Conservation (phyloP, 1,139 yeast genomes). For the Suhomyces panamericanus region DNA sequence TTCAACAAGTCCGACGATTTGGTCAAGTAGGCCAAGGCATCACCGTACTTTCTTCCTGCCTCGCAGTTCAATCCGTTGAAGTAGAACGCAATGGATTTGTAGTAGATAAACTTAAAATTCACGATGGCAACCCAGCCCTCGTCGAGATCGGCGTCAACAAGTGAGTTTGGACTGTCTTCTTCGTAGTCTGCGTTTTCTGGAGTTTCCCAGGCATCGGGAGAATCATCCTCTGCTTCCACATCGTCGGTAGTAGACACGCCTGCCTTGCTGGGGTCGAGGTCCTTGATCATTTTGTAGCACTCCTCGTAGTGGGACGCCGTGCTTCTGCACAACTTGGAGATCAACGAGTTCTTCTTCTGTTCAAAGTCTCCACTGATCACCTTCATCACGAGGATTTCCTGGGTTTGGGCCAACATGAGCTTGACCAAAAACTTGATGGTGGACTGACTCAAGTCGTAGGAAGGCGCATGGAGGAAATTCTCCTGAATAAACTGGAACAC, state of each 20-base stretch:
- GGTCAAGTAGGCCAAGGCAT: slow-evolving; percentile 67
- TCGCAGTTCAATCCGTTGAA: slow-evolving; percentile 55
- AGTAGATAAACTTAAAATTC: slow-evolving; percentile 50
- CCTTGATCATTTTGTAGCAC: slow-evolving; percentile 41
- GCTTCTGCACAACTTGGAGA: slow-evolving; percentile 70
- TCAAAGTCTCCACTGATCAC: slow-evolving; percentile 52
- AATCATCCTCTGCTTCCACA: slow-evolving; percentile 15
- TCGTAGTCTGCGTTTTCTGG: slow-evolving; percentile 23
- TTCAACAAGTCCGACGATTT: slow-evolving; percentile 46
- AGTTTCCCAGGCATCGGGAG: slow-evolving; percentile 9
- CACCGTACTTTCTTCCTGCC: slow-evolving; percentile 61
- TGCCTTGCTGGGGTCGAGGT: slow-evolving; percentile 24
- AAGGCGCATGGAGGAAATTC: slow-evolving; percentile 88
- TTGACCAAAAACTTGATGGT: slow-evolving; percentile 65
- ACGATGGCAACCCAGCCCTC: slow-evolving; percentile 45
- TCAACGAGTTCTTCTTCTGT: slow-evolving; percentile 60
- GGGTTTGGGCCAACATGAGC: slow-evolving; percentile 83
- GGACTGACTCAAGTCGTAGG: slow-evolving; percentile 70
- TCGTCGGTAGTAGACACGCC: slow-evolving; percentile 15
- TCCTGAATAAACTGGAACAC: slow-evolving; percentile 70
- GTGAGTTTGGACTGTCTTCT: slow-evolving; percentile 36
- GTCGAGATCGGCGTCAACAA: slow-evolving; percentile 48
- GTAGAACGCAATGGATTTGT: slow-evolving; percentile 47
- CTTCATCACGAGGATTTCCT: slow-evolving; percentile 74
- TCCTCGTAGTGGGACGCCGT: slow-evolving; percentile 57